Percentiles rank a stretch among this genome's conserved stretches.
These are phyloP conservation scores for Arachnopeziza araneosa DNA, from an alignment of 2,329 filamentous ascomycete genomes.

Conservation along the genomic window DNA sequence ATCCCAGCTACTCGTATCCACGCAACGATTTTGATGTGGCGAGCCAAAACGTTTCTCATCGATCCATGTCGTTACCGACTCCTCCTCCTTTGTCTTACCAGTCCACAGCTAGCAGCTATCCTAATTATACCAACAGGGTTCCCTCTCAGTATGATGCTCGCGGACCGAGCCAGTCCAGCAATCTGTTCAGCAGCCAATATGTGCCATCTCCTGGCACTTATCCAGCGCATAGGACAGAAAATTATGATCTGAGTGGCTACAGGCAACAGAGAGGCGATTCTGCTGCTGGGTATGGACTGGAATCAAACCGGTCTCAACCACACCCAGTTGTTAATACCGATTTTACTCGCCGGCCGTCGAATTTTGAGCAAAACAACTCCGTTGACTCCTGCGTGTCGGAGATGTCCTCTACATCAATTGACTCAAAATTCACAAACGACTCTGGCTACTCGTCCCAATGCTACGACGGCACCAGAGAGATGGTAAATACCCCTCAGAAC, in stretches of 20 bases:
- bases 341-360: slow-evolving; percentile 22
- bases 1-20: slow-evolving; percentile 20
- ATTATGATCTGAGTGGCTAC: slow-evolving; percentile 19
- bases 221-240: slow-evolving; percentile 20
- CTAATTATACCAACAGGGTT: slow-evolving; percentile 16
- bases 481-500: slow-evolving; percentile 13
- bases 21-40: slow-evolving; percentile 28
- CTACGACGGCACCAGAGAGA: slow-evolving; percentile 18
- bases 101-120: slow-evolving; percentile 13
- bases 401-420: slow-evolving; percentile 19
- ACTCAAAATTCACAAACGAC: slow-evolving; percentile 25
- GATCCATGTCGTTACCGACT: slow-evolving; percentile 25
- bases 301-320: slow-evolving; percentile 15
- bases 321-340: slow-evolving; percentile 14
- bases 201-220: slow-evolving; percentile 20
- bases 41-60: slow-evolving; percentile 26
- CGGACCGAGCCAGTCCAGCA: slow-evolving; percentile 9
- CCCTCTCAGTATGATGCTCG: slow-evolving; percentile 20
- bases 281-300: slow-evolving; percentile 19
- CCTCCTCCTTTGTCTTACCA: slow-evolving; percentile 24
- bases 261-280: slow-evolving; percentile 23
- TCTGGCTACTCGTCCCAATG: slow-evolving; percentile 26
- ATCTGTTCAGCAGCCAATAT: slow-evolving; percentile 12
- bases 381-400: slow-evolving; percentile 23
- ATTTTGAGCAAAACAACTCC: slow-evolving; percentile 19